Conservation (phyloP, 2,329 filamentous ascomycete species). For the Pseudocercospora crystallina region DNA sequence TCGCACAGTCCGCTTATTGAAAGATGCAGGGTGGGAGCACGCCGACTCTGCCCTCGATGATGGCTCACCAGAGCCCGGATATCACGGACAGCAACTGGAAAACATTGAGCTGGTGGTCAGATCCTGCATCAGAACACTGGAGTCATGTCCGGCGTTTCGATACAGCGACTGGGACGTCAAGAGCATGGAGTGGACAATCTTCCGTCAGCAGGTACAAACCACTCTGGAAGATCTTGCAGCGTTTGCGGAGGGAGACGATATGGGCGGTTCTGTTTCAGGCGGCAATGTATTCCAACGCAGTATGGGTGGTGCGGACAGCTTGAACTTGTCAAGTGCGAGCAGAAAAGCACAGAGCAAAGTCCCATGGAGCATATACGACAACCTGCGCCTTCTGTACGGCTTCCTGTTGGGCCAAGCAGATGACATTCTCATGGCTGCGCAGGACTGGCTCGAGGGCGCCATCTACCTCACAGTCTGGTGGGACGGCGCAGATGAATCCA, state of each 20-base stretch:
- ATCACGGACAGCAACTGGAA: slow-evolving; percentile 71
- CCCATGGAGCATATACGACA: slow-evolving; percentile 88
- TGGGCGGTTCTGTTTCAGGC: slow-evolving; percentile 41
- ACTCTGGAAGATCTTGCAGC: slow-evolving; percentile 67
- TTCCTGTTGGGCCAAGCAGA: slow-evolving; percentile 74
- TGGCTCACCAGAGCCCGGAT: slow-evolving; percentile 63
- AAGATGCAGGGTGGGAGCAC: slow-evolving; percentile 73
- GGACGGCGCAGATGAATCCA: slow-evolving; percentile 70
- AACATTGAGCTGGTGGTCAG: slow-evolving; percentile 68
- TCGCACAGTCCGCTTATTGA: slow-evolving; percentile 67
- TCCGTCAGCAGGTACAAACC: slow-evolving; percentile 67
- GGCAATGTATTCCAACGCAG: slow-evolving; percentile 32
- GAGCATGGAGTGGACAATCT: slow-evolving; percentile 78
- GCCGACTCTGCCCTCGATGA: slow-evolving; percentile 63
- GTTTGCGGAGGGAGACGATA: slow-evolving; percentile 72
- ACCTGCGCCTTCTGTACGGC: slow-evolving; percentile 75
- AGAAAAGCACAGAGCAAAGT: slow-evolving; percentile 79
- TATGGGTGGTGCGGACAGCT: slow-evolving; percentile 38
- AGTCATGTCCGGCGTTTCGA: slow-evolving; percentile 67
- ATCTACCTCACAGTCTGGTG: slow-evolving; percentile 86
- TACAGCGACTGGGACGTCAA: slow-evolving; percentile 77
- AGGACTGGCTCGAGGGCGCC: slow-evolving; percentile 91
- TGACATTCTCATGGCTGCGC: slow-evolving; percentile 72
- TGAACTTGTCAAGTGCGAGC: slow-evolving; percentile 65
- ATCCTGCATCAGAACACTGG: slow-evolving; percentile 67